Base-by-base conservation (phyloP, 306 rosid genomes). In the Prunus dulcis region DNA sequence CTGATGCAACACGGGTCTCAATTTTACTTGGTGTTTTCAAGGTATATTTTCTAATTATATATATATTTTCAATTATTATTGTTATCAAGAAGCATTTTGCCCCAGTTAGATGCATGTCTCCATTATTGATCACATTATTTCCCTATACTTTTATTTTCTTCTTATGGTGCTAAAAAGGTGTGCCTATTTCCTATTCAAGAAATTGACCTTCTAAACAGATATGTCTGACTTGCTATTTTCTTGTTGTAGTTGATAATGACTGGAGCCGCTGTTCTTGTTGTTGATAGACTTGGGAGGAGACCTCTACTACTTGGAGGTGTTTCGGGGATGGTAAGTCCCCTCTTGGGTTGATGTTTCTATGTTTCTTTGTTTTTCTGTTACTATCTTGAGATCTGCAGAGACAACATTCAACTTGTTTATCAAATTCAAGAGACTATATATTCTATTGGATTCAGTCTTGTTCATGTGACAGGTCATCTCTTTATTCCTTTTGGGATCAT, bases 1-100 rank as follows among this genome's bases (percentile, higher is more conserved):
- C 97, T 72, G 99, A 96, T 78, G 99, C 99, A 69, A 96, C 99
- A 22, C 92, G 96, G 32, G 97, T 91, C 78, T 92, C 99, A 65
- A 88, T 96, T 82, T 81, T 92, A 82, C 93, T 96, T 76, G 99
- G 98, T 65, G 8, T 82, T 69, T 83, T 96, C 41, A 96, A 96
- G 99, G 99, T 95, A 84, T n/a, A 78, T 69, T 58, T 41, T 30
- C 50, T 4, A 73, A 34, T 9, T 28, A 19, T 32, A 0, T 32
- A 32, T 5, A 0, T 0, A 0, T 32, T 34, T 34, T 34, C 38
- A 34, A 34, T 34, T 34, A 34, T 34, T 34, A 22, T 49, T 12
- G 23, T 47, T 45, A 2, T 46, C 57, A 12, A 68, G 13, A 22
- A 25, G 72, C 12, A 46, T 23, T 49, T 12, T 6, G 18, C 2